Evolutionary conservation across 768 basidiomycete species (phyloP).

Genomic region (Lentinula detonsa): DNA sequence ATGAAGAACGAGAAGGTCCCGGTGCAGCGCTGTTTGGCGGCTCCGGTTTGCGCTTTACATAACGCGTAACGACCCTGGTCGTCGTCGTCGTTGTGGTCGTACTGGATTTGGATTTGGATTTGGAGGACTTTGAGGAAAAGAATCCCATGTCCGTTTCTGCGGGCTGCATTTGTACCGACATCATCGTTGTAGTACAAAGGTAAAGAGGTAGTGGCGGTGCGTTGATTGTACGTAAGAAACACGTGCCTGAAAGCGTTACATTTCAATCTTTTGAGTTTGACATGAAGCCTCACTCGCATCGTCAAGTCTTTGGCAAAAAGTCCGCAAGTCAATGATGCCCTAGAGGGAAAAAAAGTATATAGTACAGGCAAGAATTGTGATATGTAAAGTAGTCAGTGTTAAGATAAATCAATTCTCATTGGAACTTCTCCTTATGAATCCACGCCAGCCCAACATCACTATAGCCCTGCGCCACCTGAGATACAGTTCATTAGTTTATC

Average conservation of each 20-base stretch:
- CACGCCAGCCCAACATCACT: slow-evolving; percentile 84
- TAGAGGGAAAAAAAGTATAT: not conserved
- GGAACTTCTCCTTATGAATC: slow-evolving; percentile 89
- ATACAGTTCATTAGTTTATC: not conserved
- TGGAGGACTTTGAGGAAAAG: slow-evolving; percentile 2
- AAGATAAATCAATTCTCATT: slow-evolving; percentile 15
- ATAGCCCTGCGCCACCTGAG: slow-evolving; percentile 58
- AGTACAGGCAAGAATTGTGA: not conserved
- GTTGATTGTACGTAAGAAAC: slow-evolving; percentile 13
- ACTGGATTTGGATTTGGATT: slow-evolving; percentile 4
- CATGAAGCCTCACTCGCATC: no score
- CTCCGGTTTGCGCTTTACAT: not conserved
- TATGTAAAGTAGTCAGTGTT: not conserved
- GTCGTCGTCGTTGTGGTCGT: not conserved
- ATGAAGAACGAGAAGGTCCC: slow-evolving; percentile 1
- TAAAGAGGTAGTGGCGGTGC: slow-evolving; percentile 1
- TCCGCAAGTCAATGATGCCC: no score
- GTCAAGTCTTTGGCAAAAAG: no score
- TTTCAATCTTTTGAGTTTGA: no score
- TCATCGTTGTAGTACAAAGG: not conserved
- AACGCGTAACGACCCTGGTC: not conserved
- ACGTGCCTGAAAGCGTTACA: slow-evolving; percentile 14
- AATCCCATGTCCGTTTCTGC: slow-evolving; percentile 8
- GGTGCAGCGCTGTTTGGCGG: not conserved
- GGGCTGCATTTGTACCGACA: not conserved